A percentile compares a stretch with the other conserved stretches of the same genome.
Evolutionary conservation across 352 stramenopile genomes (phyloP).

Genomic region (Elongisporangium prolatum): DNA sequence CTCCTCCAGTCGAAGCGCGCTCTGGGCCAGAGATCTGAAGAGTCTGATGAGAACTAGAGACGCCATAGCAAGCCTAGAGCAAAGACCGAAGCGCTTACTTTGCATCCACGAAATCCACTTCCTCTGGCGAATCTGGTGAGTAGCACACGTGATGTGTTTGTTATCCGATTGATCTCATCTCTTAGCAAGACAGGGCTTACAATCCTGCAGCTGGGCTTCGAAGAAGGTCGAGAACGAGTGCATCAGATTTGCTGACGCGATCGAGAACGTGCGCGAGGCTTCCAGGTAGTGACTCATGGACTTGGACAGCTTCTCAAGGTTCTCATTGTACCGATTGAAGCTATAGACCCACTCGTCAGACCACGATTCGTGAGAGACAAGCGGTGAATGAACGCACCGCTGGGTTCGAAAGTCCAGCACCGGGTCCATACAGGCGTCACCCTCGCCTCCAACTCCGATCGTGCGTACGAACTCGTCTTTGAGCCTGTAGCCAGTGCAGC

Average conservation of each 20-base stretch:
- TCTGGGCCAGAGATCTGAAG: slow-evolving; percentile 39
- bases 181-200: too few relatives aligned
- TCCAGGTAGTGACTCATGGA: slow-evolving; percentile 44
- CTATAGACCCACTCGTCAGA: slow-evolving; percentile 10
- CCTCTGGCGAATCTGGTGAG: slow-evolving; percentile 13
- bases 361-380: background rate
- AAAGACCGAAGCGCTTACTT: slow-evolving; percentile 10
- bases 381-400: slow-evolving; percentile 18
- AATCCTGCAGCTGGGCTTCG: slow-evolving; percentile 46
- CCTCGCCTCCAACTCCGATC: slow-evolving; percentile 43
- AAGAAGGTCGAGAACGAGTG: slow-evolving; percentile 60
- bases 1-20: slow-evolving; percentile 45
- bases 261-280: slow-evolving; percentile 31
- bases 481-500: slow-evolving; percentile 25
- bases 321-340: slow-evolving; percentile 59
- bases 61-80: background rate
- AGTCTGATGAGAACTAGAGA: background rate
- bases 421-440: slow-evolving; percentile 36
- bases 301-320: slow-evolving; percentile 48
- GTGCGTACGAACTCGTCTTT: slow-evolving; percentile 71
- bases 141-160: slow-evolving; percentile 1
- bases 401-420: slow-evolving; percentile 63
- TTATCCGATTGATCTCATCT: too few relatives aligned
- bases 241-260: slow-evolving; percentile 40
- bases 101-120: slow-evolving; percentile 14